A percentile compares a stretch with the other conserved stretches of the same genome.
Conservation (phyloP, 352 stramenopile genomes). For the Pythium dissimile region DNA sequence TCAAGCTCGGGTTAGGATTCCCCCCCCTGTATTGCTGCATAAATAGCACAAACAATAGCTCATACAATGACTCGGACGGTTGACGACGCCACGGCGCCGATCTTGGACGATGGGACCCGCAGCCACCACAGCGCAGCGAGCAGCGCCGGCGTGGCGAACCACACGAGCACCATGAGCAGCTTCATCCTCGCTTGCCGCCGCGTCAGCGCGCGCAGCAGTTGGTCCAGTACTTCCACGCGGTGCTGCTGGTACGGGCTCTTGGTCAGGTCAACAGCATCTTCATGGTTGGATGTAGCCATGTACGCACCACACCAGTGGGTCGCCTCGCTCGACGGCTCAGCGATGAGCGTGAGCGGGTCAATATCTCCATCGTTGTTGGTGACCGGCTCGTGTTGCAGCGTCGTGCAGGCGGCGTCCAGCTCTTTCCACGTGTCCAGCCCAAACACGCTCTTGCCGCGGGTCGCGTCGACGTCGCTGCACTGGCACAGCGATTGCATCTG, state of each 20-base stretch:
- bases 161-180: slow-evolving; percentile 27
- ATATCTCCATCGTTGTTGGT: background rate
- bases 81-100: background rate
- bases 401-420: background rate
- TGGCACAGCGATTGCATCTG: slow-evolving; percentile 12
- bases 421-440: background rate
- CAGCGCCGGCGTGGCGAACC: slow-evolving; percentile 20
- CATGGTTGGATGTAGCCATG: slow-evolving; percentile 4
- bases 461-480: background rate
- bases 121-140: slow-evolving; percentile 12
- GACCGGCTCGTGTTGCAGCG: background rate
- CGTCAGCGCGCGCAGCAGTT: background rate
- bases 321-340: slow-evolving; percentile 1
- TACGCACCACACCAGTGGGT: slow-evolving; percentile 27
- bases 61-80: background rate
- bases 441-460: slow-evolving; percentile 5
- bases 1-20: no score
- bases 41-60: background rate
- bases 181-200: slow-evolving; percentile 7
- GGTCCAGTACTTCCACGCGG: slow-evolving; percentile 19
- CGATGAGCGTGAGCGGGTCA: slow-evolving; percentile 17
- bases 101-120: slow-evolving; percentile 9
- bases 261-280: background rate
- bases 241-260: slow-evolving; percentile 25
- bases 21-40: no score